phyloP scores from a whole-genome alignment of 768 basidiomycete genomes.

The Suillus spraguei region DNA sequence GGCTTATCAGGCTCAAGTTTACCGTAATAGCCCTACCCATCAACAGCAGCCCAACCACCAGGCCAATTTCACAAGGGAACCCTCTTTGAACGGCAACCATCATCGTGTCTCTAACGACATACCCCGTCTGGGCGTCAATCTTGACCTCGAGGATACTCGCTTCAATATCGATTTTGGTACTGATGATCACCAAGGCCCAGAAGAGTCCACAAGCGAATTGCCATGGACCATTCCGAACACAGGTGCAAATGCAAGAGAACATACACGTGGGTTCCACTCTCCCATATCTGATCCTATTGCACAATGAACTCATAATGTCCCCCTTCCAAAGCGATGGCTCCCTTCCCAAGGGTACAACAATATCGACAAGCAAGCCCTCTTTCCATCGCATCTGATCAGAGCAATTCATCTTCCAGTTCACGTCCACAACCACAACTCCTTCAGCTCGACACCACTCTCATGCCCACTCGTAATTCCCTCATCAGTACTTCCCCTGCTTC shows the following conservation, averaged over 20 bases:
- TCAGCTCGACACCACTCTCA: slow-evolving; percentile 58
- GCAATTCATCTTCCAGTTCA: slow-evolving; percentile 30
- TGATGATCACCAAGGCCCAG: slow-evolving; percentile 37
- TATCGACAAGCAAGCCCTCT: slow-evolving; percentile 39
- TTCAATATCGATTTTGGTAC: slow-evolving; percentile 59
- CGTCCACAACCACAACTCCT: slow-evolving; percentile 53
- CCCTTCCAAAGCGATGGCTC: slow-evolving; percentile 27
- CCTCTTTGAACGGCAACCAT: slow-evolving; percentile 29
- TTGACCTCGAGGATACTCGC: slow-evolving; percentile 59
- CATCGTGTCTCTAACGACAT: slow-evolving; percentile 29
- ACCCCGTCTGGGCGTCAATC: slow-evolving; percentile 42
- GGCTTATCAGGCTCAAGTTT: slow-evolving; percentile 79
- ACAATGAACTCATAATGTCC: slow-evolving; percentile 28
- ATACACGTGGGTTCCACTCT: slow-evolving; percentile 42
- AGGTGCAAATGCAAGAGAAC: slow-evolving; percentile 27
- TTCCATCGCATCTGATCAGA: slow-evolving; percentile 42
- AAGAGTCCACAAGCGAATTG: slow-evolving; percentile 56
- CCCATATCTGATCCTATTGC: slow-evolving; percentile 32
- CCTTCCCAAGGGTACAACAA: slow-evolving; percentile 29
- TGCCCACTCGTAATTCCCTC: slow-evolving; percentile 45
- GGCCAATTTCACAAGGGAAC: slow-evolving; percentile 28
- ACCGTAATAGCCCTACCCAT: slow-evolving; percentile 45
- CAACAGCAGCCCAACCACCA: slow-evolving; percentile 24
- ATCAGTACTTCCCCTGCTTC: slow-evolving; percentile 48
- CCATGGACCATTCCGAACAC: slow-evolving; percentile 47